A percentile compares a stretch with the other conserved stretches of the same genome.
phyloP scores from a whole-genome alignment of 768 basidiomycete species.

The Leccinum uliginosum region DNA sequence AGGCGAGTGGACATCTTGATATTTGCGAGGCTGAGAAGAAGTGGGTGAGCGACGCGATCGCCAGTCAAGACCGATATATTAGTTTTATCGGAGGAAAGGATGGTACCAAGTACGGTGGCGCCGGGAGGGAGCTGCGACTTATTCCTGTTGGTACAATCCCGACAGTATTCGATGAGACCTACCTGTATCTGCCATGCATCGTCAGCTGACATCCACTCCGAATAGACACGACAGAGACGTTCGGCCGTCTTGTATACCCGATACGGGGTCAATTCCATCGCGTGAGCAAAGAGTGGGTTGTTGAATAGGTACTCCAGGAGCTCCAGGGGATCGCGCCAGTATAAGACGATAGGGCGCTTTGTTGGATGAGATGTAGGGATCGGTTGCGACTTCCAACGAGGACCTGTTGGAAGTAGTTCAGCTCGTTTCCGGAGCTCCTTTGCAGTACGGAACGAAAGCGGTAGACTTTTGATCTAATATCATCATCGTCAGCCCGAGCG shows the following conservation, averaged over 20 bases:
- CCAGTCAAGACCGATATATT: not conserved
- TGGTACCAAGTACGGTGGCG: not conserved
- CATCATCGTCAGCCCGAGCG: conserved; percentile 7
- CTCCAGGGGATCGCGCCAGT: conserved; percentile 27
- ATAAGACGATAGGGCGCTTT: conserved; percentile 21
- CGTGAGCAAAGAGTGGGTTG: conserved; percentile 19
- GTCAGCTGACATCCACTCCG: conserved; percentile 20
- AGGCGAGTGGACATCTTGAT: not conserved
- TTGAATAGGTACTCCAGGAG: conserved; percentile 25
- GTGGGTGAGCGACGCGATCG: not conserved
- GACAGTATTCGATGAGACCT: not conserved
- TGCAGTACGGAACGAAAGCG: conserved; percentile 25
- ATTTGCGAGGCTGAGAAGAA: not conserved
- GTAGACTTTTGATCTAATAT: conserved; percentile 13
- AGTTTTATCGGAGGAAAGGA: not conserved
- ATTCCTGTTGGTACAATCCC: not conserved
- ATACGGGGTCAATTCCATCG: conserved; percentile 16
- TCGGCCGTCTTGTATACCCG: conserved; percentile 10
- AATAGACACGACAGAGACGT: conserved; percentile 13
- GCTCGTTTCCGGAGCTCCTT: conserved; percentile 24
- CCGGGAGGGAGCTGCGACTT: not conserved
- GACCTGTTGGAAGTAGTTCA: conserved; percentile 28
- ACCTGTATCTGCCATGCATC: not conserved
- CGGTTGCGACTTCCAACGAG: conserved; percentile 19
- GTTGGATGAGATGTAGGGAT: conserved; percentile 16